Evolutionary conservation across 2,329 filamentous ascomycete genomes (phyloP).

Genomic region (Apiospora malaysiana): DNA sequence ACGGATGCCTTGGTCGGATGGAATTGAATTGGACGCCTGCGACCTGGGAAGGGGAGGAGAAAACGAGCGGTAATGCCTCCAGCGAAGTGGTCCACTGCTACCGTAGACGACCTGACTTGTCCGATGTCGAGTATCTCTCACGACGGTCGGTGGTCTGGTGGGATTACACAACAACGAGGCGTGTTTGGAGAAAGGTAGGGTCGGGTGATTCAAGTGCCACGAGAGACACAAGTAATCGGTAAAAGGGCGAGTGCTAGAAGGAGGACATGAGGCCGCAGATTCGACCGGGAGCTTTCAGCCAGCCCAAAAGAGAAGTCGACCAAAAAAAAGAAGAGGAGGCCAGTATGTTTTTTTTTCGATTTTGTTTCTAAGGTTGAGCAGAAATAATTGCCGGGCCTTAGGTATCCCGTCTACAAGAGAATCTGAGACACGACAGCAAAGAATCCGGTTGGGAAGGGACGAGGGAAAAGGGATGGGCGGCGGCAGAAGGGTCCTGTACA

Average conservation of each 20-base stretch:
- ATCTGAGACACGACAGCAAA: constrained; percentile 22
- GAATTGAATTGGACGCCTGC: constrained; percentile 56
- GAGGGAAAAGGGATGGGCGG: constrained; percentile 15
- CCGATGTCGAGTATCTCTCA: constrained; percentile 36
- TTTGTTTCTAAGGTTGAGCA: constrained; percentile 19
- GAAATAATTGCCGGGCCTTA: constrained; percentile 15
- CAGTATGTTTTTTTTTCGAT: neutral
- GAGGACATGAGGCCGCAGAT: constrained; percentile 24
- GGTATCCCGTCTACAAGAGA: constrained; percentile 13
- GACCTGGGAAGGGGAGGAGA: constrained; percentile 46
- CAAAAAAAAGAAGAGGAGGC: constrained; percentile 13
- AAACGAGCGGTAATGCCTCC: constrained; percentile 48
- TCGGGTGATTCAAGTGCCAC: constrained; percentile 36
- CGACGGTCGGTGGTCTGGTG: constrained; percentile 31
- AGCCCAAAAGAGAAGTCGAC: constrained; percentile 23
- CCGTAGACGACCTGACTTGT: constrained; percentile 44
- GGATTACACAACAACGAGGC: constrained; percentile 17
- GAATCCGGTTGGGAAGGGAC: constrained; percentile 21
- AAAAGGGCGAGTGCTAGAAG: constrained; percentile 29
- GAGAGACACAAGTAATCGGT: constrained; percentile 25
- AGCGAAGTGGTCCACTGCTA: constrained; percentile 52
- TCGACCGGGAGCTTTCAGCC: constrained; percentile 20
- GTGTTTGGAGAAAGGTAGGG: constrained; percentile 27
- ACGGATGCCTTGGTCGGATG: constrained; percentile 12
- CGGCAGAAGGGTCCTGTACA: constrained; percentile 22